Base-by-base conservation (phyloP, 2,329 filamentous ascomycete genomes). In the Clarireedia paspali region DNA sequence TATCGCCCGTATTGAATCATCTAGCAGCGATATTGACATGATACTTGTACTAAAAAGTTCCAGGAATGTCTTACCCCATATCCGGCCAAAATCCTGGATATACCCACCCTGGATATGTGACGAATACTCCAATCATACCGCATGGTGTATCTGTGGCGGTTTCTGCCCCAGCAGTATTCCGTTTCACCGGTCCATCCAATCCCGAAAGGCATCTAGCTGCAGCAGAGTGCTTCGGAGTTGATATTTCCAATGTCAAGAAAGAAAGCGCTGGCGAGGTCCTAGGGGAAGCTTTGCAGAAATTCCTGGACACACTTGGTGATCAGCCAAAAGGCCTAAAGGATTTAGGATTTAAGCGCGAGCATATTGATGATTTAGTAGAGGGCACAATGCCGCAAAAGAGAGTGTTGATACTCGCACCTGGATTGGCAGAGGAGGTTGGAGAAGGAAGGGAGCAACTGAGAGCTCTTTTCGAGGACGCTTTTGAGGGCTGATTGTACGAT, bases 81-180 rank as follows among this genome's bases (percentile, higher is more conserved):
- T 95, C 90, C 0, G 89, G 91, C 30, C 91, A 96, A 70, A 99
- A 99, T 70, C 89, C 89, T 0, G 86, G 87, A 5, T 97, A 97
- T 74, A 85, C 84, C 66, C 94, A 99, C 69, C 72, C 79, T 0
- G 94, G 94, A n/a, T 99, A 99, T 71, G 76, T 85, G 2, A 84
- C 95, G 6, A 73, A 82, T 26, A 70, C 79, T 30, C 83, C 88
- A 9, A 87, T 99, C 65, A 97, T 99, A 67, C 94, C 94, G 0
- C 94, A 99, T 70, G 94, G 94, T 53, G 94, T 99, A 24, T 92
- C 88, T 1, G 94, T 99, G 1, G 94, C 91, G 3, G 92, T 97
- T 6, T 92, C 90, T 0, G 90, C 92, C 0, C 92, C 94, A 0
- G 88, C 92, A 0, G 92, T 97, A 1, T 99, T 97, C 80, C 84